phyloP scores from a whole-genome alignment of 345 rosid species.

The Sisymbrium altissimum region DNA sequence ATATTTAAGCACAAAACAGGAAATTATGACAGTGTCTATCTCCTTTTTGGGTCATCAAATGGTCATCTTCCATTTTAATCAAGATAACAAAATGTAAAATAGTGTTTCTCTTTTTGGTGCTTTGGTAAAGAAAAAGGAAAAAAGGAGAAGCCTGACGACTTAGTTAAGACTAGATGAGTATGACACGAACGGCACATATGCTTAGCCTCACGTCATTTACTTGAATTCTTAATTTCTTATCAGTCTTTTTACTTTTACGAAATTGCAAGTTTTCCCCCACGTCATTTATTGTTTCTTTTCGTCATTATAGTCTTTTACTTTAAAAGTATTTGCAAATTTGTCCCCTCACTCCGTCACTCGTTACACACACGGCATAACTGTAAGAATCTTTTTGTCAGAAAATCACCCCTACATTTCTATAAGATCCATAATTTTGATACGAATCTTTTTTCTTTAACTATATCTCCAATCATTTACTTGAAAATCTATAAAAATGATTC shows the following conservation, averaged over 20 bases:
- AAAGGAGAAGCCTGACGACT: not conserved
- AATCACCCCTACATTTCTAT: not conserved
- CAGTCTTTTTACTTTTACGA: slow-evolving; percentile 10
- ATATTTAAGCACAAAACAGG: not conserved
- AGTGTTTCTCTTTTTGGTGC: slow-evolving; percentile 25
- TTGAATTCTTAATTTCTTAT: not conserved
- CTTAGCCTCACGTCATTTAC: slow-evolving; percentile 1
- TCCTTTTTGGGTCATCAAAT: slow-evolving; percentile 22
- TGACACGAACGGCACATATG: slow-evolving; percentile 35
- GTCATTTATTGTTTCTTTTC: not conserved
- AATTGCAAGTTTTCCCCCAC: not conserved
- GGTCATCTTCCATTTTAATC: slow-evolving; percentile 22
- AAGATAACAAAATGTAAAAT: slow-evolving; percentile 28
- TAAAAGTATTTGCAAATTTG: not conserved
- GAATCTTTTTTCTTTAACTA: not conserved
- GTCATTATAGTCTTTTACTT: not conserved
- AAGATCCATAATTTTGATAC: not conserved
- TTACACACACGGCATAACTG: slow-evolving; percentile 9
- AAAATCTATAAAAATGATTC: not conserved
- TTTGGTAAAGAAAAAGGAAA: slow-evolving; percentile 15
- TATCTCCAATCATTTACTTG: not conserved
- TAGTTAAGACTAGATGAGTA: slow-evolving; percentile 16
- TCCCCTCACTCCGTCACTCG: slow-evolving; percentile 14
- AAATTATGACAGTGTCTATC: slow-evolving; percentile 6
- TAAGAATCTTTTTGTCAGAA: not conserved